A percentile compares a stretch with the other conserved stretches of the same genome.
Conservation (phyloP, 345 rosid species). For the Angophora floribunda region DNA sequence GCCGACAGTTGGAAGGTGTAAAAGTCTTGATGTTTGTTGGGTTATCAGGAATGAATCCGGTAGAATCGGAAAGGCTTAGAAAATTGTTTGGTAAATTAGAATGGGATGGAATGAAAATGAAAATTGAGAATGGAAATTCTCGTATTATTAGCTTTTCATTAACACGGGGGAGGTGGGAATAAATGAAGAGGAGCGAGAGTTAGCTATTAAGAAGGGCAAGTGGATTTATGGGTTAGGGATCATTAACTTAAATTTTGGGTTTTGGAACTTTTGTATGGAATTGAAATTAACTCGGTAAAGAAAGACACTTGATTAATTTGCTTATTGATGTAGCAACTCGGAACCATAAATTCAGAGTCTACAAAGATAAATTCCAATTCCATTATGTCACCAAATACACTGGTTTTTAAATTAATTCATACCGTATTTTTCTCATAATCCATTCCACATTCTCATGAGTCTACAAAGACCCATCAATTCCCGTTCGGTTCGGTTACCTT, state of each 20-base stretch:
- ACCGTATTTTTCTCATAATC: background rate
- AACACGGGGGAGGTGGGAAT: background rate
- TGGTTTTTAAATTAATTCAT: no score
- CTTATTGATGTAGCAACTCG: background rate
- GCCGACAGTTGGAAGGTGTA: background rate
- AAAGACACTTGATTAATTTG: background rate
- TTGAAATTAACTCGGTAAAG: background rate
- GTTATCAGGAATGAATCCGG: background rate
- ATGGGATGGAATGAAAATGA: background rate
- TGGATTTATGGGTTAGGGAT: background rate
- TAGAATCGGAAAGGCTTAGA: background rate
- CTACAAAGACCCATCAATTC: background rate
- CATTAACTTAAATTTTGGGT: background rate
- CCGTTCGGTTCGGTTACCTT: conserved; percentile 4
- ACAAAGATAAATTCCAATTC: background rate
- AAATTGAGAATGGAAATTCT: background rate
- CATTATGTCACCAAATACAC: background rate
- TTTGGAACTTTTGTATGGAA: background rate
- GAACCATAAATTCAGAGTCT: background rate
- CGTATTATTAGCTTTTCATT: background rate
- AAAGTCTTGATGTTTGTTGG: background rate
- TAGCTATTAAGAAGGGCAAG: background rate
- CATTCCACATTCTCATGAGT: background rate
- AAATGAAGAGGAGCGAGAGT: background rate
- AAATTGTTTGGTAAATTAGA: background rate